These are phyloP conservation scores for Calonectria henricotiae DNA, from an alignment of 2,329 filamentous ascomycete species.

Conservation along the genomic window DNA sequence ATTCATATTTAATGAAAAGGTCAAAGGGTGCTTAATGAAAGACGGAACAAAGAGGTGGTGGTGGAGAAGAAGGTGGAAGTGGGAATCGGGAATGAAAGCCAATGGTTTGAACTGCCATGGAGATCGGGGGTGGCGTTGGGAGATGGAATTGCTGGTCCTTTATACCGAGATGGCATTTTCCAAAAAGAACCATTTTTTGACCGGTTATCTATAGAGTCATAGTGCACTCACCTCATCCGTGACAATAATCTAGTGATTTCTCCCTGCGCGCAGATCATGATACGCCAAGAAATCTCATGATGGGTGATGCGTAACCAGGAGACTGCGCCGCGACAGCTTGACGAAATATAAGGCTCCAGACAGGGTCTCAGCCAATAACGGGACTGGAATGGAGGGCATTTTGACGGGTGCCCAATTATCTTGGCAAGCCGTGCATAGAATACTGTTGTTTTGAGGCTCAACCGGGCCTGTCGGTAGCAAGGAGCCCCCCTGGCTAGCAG, in stretches of 20 bases:
- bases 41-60: slow-evolving; percentile 1
- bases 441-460: slow-evolving; percentile 36
- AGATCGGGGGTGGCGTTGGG: slow-evolving; percentile 14
- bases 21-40: slow-evolving; percentile 33
- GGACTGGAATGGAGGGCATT: background rate
- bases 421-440: slow-evolving; percentile 21
- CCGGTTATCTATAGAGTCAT: slow-evolving; percentile 24
- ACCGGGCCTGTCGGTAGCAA: slow-evolving; percentile 12
- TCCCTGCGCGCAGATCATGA: slow-evolving; percentile 30
- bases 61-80: background rate
- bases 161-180: slow-evolving; percentile 20
- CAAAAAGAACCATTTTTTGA: background rate
- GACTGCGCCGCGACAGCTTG: slow-evolving; percentile 34
- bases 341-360: slow-evolving; percentile 32
- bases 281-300: slow-evolving; percentile 36
- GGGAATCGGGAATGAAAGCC: slow-evolving; percentile 10
- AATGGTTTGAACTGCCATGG: background rate
- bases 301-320: slow-evolving; percentile 29
- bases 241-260: slow-evolving; percentile 20
- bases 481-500: slow-evolving; percentile 14
- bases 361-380: slow-evolving; percentile 27
- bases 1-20: slow-evolving; percentile 41
- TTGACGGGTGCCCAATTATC: slow-evolving; percentile 13
- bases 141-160: slow-evolving; percentile 20
- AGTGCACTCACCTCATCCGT: slow-evolving; percentile 18